Conservation (phyloP, 371 early-diverging fungal genomes). For the Circinella umbellata region DNA sequence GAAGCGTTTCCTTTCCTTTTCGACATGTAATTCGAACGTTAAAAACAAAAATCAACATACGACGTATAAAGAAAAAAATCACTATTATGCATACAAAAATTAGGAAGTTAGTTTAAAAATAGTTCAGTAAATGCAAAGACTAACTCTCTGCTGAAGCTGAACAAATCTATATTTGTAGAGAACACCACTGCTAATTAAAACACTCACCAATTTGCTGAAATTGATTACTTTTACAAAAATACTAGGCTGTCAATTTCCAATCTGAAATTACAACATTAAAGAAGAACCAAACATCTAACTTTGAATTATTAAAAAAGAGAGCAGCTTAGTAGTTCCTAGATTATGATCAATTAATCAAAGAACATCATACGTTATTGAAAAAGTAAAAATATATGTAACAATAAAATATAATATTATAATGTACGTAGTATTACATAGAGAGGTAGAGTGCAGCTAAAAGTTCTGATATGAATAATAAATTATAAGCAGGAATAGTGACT, state of each 20-base stretch:
- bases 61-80: conserved; percentile 58
- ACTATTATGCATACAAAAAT: background rate
- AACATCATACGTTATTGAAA: conserved; percentile 54
- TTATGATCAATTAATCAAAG: conserved; percentile 77
- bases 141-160: too few species aligned
- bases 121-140: too few species aligned
- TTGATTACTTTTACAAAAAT: conserved; percentile 35
- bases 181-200: conserved; percentile 24
- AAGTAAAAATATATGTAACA: conserved; percentile 8
- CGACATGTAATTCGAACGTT: conserved; percentile 69
- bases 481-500: too few species aligned
- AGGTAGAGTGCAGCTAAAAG: too few species aligned
- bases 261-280: conserved; percentile 58
- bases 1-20: conserved; percentile 71
- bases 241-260: conserved; percentile 32
- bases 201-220: conserved; percentile 35
- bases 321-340: conserved; percentile 70
- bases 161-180: conserved; percentile 3
- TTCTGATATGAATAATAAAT: too few species aligned
- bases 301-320: conserved; percentile 80
- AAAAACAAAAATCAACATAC: conserved; percentile 66
- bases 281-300: conserved; percentile 58
- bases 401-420: background rate
- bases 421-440: background rate
- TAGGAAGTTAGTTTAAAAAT: too few species aligned